A percentile compares a stretch with the other conserved stretches of the same genome.
These are phyloP conservation scores for Colletotrichum paranaense DNA, from an alignment of 2,329 filamentous ascomycete species.

Conservation along the genomic window DNA sequence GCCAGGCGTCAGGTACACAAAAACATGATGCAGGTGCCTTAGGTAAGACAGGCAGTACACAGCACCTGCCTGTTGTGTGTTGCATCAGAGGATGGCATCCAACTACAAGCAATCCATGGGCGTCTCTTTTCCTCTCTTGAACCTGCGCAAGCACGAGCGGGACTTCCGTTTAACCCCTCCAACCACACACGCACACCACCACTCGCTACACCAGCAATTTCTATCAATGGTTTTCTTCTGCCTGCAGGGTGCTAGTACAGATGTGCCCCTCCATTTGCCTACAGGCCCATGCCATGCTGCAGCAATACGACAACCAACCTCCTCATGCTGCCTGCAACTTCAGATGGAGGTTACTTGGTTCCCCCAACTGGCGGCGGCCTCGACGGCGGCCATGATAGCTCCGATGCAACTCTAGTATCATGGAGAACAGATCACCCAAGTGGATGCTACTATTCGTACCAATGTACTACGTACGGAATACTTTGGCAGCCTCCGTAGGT, in stretches of 20 bases:
- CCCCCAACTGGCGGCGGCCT: background rate
- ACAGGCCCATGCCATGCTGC: background rate
- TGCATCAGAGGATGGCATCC: slow-evolving; percentile 24
- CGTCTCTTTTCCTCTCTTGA: background rate
- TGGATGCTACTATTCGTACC: background rate
- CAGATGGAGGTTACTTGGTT: background rate
- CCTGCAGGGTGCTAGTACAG: slow-evolving; percentile 1
- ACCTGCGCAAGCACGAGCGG: slow-evolving; percentile 19
- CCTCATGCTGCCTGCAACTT: background rate
- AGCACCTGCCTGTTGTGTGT: background rate
- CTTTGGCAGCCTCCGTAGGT: slow-evolving; percentile 5
- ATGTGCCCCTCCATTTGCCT: background rate
- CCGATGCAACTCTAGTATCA: background rate
- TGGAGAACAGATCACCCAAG: background rate
- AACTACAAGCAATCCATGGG: background rate
- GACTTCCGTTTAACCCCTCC: slow-evolving; percentile 33
- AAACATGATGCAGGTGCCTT: background rate
- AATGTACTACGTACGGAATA: background rate
- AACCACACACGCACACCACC: slow-evolving; percentile 8
- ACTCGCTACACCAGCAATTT: background rate
- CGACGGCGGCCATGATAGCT: slow-evolving; percentile 4
- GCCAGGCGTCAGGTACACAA: background rate
- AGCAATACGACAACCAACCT: background rate
- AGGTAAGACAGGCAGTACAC: background rate
- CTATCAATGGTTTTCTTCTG: background rate